Evolutionary conservation across 2,329 filamentous ascomycete species (phyloP).

Genomic region (Aspergillus sp.): DNA sequence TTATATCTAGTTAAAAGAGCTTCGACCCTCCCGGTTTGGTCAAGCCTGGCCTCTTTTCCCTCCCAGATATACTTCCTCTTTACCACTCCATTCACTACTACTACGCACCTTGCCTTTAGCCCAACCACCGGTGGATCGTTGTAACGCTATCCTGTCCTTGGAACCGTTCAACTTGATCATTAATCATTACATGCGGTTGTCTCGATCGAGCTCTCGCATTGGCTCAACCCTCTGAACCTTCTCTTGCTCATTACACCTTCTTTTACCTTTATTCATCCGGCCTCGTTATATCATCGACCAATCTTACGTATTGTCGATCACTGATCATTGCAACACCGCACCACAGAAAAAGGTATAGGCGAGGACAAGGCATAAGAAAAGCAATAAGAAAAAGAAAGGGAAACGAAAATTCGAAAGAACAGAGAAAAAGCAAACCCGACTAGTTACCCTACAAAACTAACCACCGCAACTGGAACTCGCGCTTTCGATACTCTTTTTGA

Average conservation of each 20-base stretch:
- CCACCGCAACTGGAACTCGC: neutral
- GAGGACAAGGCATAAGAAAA: constrained; percentile 14
- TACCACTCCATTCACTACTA: neutral
- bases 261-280: constrained; percentile 4
- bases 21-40: neutral
- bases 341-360: constrained; percentile 7
- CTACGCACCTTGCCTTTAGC: neutral
- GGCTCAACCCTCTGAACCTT: neutral
- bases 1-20: constrained; percentile 2
- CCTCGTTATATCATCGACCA: constrained; percentile 22
- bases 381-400: constrained; percentile 2
- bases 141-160: constrained; percentile 12
- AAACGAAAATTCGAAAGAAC: neutral
- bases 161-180: constrained; percentile 11
- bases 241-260: constrained; percentile 1
- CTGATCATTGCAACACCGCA: constrained; percentile 16
- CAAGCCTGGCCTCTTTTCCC: neutral
- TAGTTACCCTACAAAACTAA: constrained; percentile 8
- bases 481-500: neutral
- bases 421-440: constrained; percentile 13
- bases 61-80: neutral
- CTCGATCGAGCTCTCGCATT: constrained; percentile 4
- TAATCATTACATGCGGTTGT: constrained; percentile 10
- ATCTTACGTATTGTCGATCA: constrained; percentile 16
- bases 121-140: constrained; percentile 5